Conservation (phyloP, 2,329 filamentous ascomycete genomes). For the Aspergillus eucalypticola region DNA sequence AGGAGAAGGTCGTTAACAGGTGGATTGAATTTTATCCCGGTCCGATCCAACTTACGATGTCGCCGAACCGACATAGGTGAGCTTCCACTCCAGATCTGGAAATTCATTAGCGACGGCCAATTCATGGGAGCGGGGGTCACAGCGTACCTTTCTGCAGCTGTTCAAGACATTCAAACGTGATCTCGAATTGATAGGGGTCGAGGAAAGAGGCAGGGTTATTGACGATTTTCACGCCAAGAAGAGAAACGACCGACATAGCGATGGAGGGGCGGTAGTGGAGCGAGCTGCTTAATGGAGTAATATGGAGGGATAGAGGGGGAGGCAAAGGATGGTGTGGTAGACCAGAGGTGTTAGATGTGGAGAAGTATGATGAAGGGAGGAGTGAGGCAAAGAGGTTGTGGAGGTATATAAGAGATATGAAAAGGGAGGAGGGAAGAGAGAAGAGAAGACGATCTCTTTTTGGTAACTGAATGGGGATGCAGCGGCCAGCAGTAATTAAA, state of each 20-base stretch:
- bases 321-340: background rate
- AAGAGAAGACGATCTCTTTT: slow-evolving; percentile 15
- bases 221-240: slow-evolving; percentile 90
- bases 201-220: slow-evolving; percentile 97
- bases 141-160: slow-evolving; percentile 80
- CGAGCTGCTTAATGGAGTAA: background rate
- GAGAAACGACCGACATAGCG: slow-evolving; percentile 89
- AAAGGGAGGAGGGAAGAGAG: slow-evolving; percentile 16
- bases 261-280: slow-evolving; percentile 12
- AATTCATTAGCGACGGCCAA: slow-evolving; percentile 19
- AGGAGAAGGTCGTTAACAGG: slow-evolving; percentile 24
- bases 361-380: background rate
- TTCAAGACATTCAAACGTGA: slow-evolving; percentile 97
- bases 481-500: slow-evolving; percentile 21
- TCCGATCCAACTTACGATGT: slow-evolving; percentile 69
- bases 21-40: background rate
- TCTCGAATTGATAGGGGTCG: slow-evolving; percentile 94
- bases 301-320: background rate
- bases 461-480: slow-evolving; percentile 11
- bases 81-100: slow-evolving; percentile 95
- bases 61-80: slow-evolving; percentile 97
- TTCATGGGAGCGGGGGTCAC: background rate
- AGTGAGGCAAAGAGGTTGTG: slow-evolving; percentile 3
- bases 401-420: slow-evolving; percentile 3
- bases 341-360: background rate